Base-by-base conservation (phyloP, 768 basidiomycete species). In the Hemileccinum rubropunctum region DNA sequence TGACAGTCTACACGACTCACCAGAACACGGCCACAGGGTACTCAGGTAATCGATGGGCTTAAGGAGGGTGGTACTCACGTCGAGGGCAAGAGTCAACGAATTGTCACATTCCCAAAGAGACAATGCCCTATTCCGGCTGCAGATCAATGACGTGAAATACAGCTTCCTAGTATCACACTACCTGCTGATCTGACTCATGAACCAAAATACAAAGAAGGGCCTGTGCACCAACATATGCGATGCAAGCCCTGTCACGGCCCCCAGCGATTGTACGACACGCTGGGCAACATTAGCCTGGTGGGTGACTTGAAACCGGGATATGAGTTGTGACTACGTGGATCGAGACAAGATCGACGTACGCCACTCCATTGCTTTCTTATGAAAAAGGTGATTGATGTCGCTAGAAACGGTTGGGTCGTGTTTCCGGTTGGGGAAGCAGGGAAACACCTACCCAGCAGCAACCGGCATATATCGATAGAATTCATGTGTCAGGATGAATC, bases 161-260 rank as follows among this genome's bases (percentile, higher is more conserved):
- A 42, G 20, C 28, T 46, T 23, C 15, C 39, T 18, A 42, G 32
- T 14, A 30, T 38, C 39, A 47, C 63, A 65, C 45, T 49, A 79
- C 82, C 81, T 76, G 60, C 71, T 74, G 46, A 88, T 77, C 65
- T 87, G 84, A 18, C 76, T 76, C 83, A 86, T 84, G 60, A 88
- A 86, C 85, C 84, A 88, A 63, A 85, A 85, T 20, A 81, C 73
- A 61, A 81, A 84, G 61, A 84, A 84, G 10, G 86, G 86, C 48
- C 85, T 70, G 14, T 77, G 71, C 3, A 79, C 70, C 20, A 88
- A 65, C 28, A 74, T 63, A 51, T 80, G 76, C 35, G 67, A 58
- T 18, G 62, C 60, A 41, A 69, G 62, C 3, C 83, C 84, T 9
- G 86, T 86, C 54, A 87, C 75, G 3, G 76, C 75, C 47, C 78